Base-by-base conservation (phyloP, 495 filamentous ascomycete genomes). In the Penicillium diatomitis region DNA sequence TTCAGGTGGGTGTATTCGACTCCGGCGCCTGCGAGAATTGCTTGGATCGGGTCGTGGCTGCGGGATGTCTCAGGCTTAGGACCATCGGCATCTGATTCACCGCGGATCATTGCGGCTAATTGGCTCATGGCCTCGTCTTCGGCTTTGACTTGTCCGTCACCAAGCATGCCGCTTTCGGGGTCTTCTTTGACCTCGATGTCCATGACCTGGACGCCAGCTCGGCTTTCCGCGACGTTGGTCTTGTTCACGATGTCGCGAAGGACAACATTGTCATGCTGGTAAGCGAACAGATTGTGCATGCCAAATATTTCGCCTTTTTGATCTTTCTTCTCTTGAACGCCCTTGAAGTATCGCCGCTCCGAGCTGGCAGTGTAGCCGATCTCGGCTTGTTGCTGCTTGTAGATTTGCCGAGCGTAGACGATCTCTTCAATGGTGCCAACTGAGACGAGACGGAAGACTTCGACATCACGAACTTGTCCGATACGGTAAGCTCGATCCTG, bases 331-430 rank as follows among this genome's bases (percentile, higher is more conserved):
- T 91, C 86, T 64, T 94, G 88, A 0, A 98, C 88, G 36, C 92
- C 92, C 57, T 86, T 89, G 72, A 98, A 98, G 67, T 98, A 98
- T 6, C 92, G 80, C 2, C 92, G 84, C 64, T 98, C 92, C 31
- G 81, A 85, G 38, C 84, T 90, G 6, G 92, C 92, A 32, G 84
- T 95, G 64, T 98, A 98, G 1, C 88, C 92, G 44, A 98, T 98
- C 57, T 95, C 96, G 3, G 92, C 92, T 62, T 97, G 92, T 58
- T 98, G 92, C 60, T 98, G 92, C 62, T 98, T 98, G 72, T 97
- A 98, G 48, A 98, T 95, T 59, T 98, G 92, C 7, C 92, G 79
- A 0, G 92, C 92, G 57, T 98, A 98, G 33, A 96, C 87, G 51
- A 96, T 95, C 65, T 98, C 92, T 59, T 98, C 92, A 47, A 98